Base-by-base conservation (phyloP, 2,329 filamentous ascomycete species). In the Colletotrichum cereale region DNA sequence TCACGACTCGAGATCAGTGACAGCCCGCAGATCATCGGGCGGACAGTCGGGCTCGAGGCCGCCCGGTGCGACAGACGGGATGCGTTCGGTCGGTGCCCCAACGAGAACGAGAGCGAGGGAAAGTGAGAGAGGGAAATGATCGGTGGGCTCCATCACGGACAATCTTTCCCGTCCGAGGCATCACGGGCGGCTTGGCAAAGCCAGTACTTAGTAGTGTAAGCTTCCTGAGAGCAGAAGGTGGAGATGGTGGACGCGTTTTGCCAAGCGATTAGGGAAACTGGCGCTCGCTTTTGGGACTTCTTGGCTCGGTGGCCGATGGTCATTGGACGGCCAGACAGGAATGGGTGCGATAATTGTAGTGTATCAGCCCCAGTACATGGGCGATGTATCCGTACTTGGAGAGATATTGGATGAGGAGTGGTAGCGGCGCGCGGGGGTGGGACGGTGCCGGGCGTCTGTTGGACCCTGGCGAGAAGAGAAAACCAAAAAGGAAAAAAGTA, bases 141-240 rank as follows among this genome's bases (percentile, higher is more conserved):
- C 26, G 52, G 34, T 50, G 26, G 34, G 26, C 34, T 29, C 26
- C 34, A 24, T 55, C 62, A 16, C 67, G 55, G 67, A n/a, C 55
- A 18, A 10, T 44, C 36, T 40, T 38, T 71, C 65, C 69, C 69
- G 60, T 71, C 65, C 65, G 52, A 58, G 58, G 36, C 44, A 71
- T 68, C 63, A 47, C 34, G 52, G 52, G 58, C 68, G 68, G 64
- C 68, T 71, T 71, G 68, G 68, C 68, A 53, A n/a, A 47, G 24
- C 36, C 68, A 68, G 50, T n/a, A n/a, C n/a, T n/a, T n/a, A n/a
- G n/a, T n/a, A n/a, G n/a, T n/a, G n/a, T 42, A 57, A 60, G 58
- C 53, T 58, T 71, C 63, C 68, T 63, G 42, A 68, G 68, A 71
- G 65, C 44, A 71, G 65, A 63, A 71, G 68, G 69, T 71, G 69